These are phyloP conservation scores for Tetrahymena malaccensis DNA, from an alignment of 73 alveolate species.

Conservation along the genomic window DNA sequence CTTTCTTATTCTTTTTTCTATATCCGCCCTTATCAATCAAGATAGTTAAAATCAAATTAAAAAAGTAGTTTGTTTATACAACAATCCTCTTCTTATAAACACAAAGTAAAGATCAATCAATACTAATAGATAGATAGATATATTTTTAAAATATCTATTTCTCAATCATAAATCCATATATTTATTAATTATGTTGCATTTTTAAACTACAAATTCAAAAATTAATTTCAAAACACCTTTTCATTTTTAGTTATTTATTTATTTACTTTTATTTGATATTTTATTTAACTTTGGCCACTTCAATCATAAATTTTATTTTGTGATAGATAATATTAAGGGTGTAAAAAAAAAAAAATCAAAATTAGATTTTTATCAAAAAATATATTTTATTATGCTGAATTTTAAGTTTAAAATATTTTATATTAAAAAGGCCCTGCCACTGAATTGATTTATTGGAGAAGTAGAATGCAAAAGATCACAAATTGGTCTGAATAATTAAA, in stretches of 20 bases:
- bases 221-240: neutral
- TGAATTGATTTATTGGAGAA: conserved; percentile 73
- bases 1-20: neutral
- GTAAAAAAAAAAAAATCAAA: no score
- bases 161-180: no score
- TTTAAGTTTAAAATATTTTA: neutral
- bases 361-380: no score
- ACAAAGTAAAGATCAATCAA: no score
- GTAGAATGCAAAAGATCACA: conserved; percentile 72
- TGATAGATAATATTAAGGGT: no score
- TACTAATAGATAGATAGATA: no score
- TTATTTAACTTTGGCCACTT: neutral
- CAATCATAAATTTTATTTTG: no score
- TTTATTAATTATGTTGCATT: no score
- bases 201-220: neutral
- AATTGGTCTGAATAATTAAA: conserved; percentile 74
- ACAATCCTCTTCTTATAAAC: neutral
- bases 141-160: no score
- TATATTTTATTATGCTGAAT: no score
- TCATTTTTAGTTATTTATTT: no score
- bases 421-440: conserved; percentile 33
- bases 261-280: neutral
- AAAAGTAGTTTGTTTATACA: neutral
- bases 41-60: neutral
- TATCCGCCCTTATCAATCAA: neutral